Percentiles rank a stretch among this genome's conserved stretches.
Evolutionary conservation across 495 filamentous ascomycete species (phyloP).

Genomic region (Aspergillus sclerotioniger): DNA sequence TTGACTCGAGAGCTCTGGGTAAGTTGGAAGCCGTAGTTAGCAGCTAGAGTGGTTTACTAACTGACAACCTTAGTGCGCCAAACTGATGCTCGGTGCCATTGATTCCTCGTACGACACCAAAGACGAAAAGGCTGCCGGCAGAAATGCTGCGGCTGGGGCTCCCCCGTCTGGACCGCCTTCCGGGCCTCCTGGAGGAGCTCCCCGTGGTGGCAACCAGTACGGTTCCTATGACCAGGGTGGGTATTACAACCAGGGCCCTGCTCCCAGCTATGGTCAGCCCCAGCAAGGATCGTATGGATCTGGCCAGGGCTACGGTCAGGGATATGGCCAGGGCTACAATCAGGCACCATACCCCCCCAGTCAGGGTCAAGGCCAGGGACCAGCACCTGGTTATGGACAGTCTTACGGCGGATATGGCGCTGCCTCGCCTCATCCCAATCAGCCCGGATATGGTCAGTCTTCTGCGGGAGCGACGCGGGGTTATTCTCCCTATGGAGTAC

Average conservation of each 20-base stretch:
- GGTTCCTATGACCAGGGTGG: slow-evolving; percentile 32
- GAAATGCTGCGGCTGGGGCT: slow-evolving; percentile 13
- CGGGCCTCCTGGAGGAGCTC: slow-evolving; percentile 19
- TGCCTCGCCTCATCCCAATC: slow-evolving; percentile 18
- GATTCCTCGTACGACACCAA: slow-evolving; percentile 64
- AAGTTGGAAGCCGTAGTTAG: slow-evolving; percentile 11
- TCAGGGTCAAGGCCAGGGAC: slow-evolving; percentile 19
- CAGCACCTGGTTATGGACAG: slow-evolving; percentile 26
- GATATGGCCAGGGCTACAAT: slow-evolving; percentile 17
- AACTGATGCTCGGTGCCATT: slow-evolving; percentile 69
- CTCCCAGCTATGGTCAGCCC: slow-evolving; percentile 16
- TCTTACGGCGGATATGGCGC: slow-evolving; percentile 21
- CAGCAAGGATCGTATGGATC: slow-evolving; percentile 18
- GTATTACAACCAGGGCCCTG: slow-evolving; percentile 19
- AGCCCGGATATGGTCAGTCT: slow-evolving; percentile 21
- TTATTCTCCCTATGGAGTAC: slow-evolving; percentile 31
- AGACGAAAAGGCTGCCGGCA: slow-evolving; percentile 51
- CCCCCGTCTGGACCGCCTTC: slow-evolving; percentile 12
- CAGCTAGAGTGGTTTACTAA: neutral
- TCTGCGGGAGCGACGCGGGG: slow-evolving; percentile 18
- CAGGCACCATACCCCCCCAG: slow-evolving; percentile 19
- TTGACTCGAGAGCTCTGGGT: slow-evolving; percentile 68
- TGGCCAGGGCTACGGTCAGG: neutral
- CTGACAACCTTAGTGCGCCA: slow-evolving; percentile 48
- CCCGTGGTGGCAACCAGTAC: slow-evolving; percentile 21